These are phyloP conservation scores for Backusella luteola DNA, from an alignment of 192 early-diverging fungal species.

Conservation along the genomic window DNA sequence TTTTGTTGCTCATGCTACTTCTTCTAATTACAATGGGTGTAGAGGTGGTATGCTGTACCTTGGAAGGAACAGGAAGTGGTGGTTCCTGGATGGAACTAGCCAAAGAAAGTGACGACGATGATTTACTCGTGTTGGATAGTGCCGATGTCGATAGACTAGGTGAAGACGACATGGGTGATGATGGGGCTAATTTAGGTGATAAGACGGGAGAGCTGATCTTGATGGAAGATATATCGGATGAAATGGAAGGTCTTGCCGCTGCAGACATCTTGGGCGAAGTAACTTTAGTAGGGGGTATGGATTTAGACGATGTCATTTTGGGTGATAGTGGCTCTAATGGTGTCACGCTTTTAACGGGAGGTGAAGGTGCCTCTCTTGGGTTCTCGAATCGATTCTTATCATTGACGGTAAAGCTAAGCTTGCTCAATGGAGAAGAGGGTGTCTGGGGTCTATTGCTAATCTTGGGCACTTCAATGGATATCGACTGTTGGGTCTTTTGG, in stretches of 20 bases:
- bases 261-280: constrained; percentile 30
- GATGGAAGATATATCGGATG: constrained; percentile 20
- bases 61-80: background rate
- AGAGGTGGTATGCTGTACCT: background rate
- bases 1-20: constrained; percentile 28
- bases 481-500: background rate
- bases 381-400: constrained; percentile 33
- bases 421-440: constrained; percentile 11
- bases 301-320: constrained; percentile 12
- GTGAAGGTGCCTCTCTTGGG: constrained; percentile 14
- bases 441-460: background rate
- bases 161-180: constrained; percentile 6
- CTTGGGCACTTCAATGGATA: constrained; percentile 9
- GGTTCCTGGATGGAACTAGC: background rate
- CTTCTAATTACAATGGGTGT: constrained; percentile 16
- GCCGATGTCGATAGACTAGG: background rate
- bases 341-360: background rate
- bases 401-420: background rate
- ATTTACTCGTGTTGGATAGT: background rate
- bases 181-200: background rate
- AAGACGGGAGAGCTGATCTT: constrained; percentile 17
- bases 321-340: constrained; percentile 15
- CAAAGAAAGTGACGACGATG: background rate
- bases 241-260: constrained; percentile 15
- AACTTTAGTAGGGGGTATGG: constrained; percentile 14